Base-by-base conservation (phyloP, 345 rosid species). In the Nasturtium officinale region DNA sequence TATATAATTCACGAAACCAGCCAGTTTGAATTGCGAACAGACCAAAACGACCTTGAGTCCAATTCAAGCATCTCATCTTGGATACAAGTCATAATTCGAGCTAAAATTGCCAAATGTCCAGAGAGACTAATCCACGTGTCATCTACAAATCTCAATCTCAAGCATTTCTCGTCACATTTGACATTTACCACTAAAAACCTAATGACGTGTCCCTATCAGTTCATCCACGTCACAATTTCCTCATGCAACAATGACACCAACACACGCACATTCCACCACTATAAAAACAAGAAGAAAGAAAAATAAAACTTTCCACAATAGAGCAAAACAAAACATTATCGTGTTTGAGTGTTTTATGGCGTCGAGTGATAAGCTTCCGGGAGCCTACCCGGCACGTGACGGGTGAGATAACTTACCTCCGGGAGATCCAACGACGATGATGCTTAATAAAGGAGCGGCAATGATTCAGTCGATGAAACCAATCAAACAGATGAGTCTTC, bases 401-500 rank as follows among this genome's bases (percentile, higher is more conserved):
- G 81, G 78, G 33, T 52, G 51, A 17, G 65, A 33, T 3, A 53
- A 53, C 55, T 9, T 61, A 56, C 72, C 85, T 9, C 90, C 87
- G 7, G 90, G 89, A 47, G 63, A 81, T 64, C 80, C 86, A 3
- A 78, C 76, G 72, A 70, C 87, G 30, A 58, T 75, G 79, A 82
- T 83, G 59, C 11, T 87, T 0, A 88, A 84, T 79, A 77, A 83
- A 67, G 89, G 88, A n/a, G 77, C 89, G 2, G 63, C 81, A 53
- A 79, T 87, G 83, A 10, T 87, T 70, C 92, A 86, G 69, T 77
- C 87, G 0, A 65, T 86, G 79, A 90, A 83, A 73, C 92, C 91
- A 3, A 61, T 87, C 43, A 86, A 86, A 65, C 80, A 83, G 71
- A 81, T 84, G 67, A 82, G 64, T 77, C 89, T 86, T 65, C 96